These are phyloP conservation scores for Punctularia strigosozonata DNA, from an alignment of 768 basidiomycete genomes.

Conservation along the genomic window DNA sequence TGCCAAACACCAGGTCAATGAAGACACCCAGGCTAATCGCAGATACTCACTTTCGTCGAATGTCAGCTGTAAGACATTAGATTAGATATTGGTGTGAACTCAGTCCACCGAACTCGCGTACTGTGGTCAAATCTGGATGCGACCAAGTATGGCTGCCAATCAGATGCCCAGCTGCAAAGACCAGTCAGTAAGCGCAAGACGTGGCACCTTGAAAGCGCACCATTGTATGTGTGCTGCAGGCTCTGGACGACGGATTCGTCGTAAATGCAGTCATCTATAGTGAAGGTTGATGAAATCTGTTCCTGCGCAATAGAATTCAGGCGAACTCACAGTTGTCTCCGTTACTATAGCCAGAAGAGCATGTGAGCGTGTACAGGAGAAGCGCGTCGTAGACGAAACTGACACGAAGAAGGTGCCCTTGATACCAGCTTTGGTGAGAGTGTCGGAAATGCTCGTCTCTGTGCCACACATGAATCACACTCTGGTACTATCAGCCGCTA, in stretches of 20 bases:
- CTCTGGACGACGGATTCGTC: not conserved
- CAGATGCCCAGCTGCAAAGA: slow-evolving; percentile 6
- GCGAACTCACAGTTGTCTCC: not conserved
- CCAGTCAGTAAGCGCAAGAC: not conserved
- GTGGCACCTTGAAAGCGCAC: not conserved
- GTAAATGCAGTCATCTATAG: not conserved
- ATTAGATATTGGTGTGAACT: too few species aligned
- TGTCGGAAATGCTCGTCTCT: not conserved
- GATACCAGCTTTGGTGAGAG: not conserved
- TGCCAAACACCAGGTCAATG: not conserved
- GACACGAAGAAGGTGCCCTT: not conserved
- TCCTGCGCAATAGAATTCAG: not conserved
- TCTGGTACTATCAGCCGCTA: not conserved
- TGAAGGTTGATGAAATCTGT: not conserved
- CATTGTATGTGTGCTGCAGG: not conserved
- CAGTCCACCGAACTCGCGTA: too few species aligned
- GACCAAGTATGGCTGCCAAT: slow-evolving; percentile 10
- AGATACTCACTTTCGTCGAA: too few species aligned
- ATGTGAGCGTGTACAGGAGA: not conserved
- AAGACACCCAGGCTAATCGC: too few species aligned
- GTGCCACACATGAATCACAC: not conserved
- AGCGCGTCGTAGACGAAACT: not conserved
- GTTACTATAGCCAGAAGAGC: not conserved
- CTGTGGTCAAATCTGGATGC: slow-evolving; percentile 5
- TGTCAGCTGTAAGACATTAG: too few species aligned